Evolutionary conservation across 2,329 filamentous ascomycete genomes (phyloP).

Genomic region (Tothia fuscella): DNA sequence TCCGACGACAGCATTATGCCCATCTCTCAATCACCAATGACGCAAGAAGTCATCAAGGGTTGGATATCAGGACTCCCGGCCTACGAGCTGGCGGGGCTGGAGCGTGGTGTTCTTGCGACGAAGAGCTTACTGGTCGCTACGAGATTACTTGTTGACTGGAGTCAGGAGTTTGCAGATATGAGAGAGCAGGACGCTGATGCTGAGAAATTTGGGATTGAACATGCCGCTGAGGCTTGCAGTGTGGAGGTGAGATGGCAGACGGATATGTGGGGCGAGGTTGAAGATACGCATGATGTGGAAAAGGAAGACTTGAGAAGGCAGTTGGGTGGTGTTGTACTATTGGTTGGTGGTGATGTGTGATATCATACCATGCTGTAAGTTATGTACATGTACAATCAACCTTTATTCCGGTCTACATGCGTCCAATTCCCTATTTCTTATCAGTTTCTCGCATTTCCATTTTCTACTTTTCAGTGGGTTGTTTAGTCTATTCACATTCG

Average conservation of each 20-base stretch:
- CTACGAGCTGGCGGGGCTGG: conserved; percentile 78
- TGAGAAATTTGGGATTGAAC: conserved; percentile 61
- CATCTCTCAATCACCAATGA: conserved; percentile 56
- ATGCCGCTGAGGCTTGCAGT: conserved; percentile 66
- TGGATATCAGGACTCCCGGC: conserved; percentile 64
- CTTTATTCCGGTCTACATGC: too few species aligned
- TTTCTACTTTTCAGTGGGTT: too few species aligned
- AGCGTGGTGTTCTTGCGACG: conserved; percentile 69
- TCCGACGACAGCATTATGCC: conserved; percentile 67
- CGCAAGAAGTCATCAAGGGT: conserved; percentile 61
- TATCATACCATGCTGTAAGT: too few species aligned
- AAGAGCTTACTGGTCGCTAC: conserved; percentile 76
- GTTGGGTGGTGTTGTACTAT: conserved; percentile 71
- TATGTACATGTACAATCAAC: too few species aligned
- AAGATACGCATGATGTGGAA: conserved; percentile 95
- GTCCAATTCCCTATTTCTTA: too few species aligned
- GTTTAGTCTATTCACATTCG: too few species aligned
- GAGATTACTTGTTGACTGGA: conserved; percentile 78
- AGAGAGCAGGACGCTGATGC: conserved; percentile 27
- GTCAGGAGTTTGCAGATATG: conserved; percentile 51
- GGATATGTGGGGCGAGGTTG: conserved; percentile 85
- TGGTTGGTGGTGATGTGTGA: conserved; percentile 49
- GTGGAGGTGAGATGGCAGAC: conserved; percentile 88
- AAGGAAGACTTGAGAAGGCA: conserved; percentile 81
- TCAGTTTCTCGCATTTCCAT: too few species aligned